Percentiles rank a stretch among this genome's conserved stretches.
Conservation (phyloP, 2,329 filamentous ascomycete species). For the Fusarium anthophilum region DNA sequence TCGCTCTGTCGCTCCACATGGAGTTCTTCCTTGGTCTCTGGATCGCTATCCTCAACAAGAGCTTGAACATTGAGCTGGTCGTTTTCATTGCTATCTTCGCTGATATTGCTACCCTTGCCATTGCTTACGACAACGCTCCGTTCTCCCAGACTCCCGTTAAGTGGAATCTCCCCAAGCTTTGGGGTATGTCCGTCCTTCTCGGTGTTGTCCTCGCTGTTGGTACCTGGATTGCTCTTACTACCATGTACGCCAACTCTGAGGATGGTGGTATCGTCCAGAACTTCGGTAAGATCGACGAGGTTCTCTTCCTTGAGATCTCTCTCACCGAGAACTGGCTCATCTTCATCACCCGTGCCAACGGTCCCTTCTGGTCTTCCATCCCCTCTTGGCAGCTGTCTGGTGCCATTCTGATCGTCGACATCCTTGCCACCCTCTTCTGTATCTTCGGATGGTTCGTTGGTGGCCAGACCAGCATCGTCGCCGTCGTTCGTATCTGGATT, state of each 20-base stretch:
- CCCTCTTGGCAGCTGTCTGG: constrained; percentile 86
- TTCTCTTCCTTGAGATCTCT: constrained; percentile 90
- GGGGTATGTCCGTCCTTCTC: constrained; percentile 89
- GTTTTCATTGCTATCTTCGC: constrained; percentile 96
- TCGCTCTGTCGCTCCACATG: constrained; percentile 88
- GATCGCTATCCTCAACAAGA: constrained; percentile 88
- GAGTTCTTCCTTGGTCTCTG: constrained; percentile 92
- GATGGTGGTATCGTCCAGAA: constrained; percentile 90
- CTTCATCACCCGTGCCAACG: constrained; percentile 94
- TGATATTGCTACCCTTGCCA: constrained; percentile 89
- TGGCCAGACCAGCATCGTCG: constrained; percentile 78
- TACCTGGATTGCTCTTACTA: constrained; percentile 90
- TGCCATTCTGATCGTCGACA: constrained; percentile 83
- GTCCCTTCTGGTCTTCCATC: constrained; percentile 89
- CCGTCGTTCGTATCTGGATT: constrained; percentile 89
- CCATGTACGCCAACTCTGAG: constrained; percentile 75
- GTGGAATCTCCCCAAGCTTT: constrained; percentile 94
- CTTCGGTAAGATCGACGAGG: constrained; percentile 81
- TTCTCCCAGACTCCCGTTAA: constrained; percentile 89
- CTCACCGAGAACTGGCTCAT: constrained; percentile 96
- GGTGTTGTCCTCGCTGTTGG: constrained; percentile 83
- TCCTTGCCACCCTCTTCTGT: constrained; percentile 86
- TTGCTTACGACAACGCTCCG: constrained; percentile 92
- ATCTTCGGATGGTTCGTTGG: constrained; percentile 84
- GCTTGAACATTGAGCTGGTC: constrained; percentile 85